phyloP scores from a whole-genome alignment of 768 basidiomycete species.

The Phaffia australis region DNA sequence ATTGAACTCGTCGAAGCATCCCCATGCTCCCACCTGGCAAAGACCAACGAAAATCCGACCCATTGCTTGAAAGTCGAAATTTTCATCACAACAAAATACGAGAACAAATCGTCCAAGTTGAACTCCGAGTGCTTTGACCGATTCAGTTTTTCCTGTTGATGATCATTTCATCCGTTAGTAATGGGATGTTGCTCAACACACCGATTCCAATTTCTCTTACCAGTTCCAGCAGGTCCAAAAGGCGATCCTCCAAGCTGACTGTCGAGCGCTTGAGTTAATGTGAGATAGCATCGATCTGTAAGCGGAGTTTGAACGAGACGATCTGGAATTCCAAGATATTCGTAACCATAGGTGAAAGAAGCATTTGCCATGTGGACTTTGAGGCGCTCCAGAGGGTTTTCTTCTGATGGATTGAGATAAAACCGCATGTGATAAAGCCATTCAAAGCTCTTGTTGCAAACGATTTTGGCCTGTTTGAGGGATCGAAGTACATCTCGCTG shows the following conservation, averaged over 20 bases:
- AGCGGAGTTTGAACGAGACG: conserved; percentile 95
- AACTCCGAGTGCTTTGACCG: conserved; percentile 95
- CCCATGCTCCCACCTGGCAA: conserved; percentile 99
- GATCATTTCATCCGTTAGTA: background rate
- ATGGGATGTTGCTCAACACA: background rate
- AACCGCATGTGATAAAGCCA: conserved; percentile 99
- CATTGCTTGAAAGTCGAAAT: conserved; percentile 99
- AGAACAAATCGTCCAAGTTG: conserved; percentile 97
- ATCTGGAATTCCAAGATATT: conserved; percentile 94
- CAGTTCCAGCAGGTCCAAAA: conserved; percentile 96
- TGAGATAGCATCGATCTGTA: conserved; percentile 92
- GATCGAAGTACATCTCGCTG: conserved; percentile 86
- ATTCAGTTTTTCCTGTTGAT: conserved; percentile 82
- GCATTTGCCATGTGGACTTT: conserved; percentile 79
- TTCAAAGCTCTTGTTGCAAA: conserved; percentile 61
- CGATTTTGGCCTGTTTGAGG: conserved; percentile 56
- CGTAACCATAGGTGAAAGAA: conserved; percentile 93
- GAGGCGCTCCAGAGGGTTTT: conserved; percentile 69
- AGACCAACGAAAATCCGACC: conserved; percentile 97
- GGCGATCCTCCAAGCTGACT: conserved; percentile 93
- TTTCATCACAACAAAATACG: conserved; percentile 99
- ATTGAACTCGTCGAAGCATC: conserved; percentile 96
- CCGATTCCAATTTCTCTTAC: conserved; percentile 39
- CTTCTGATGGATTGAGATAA: conserved; percentile 63
- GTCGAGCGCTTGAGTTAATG: conserved; percentile 87